Evolutionary conservation across 805 yeast species (phyloP).

Genomic region (Saturnispora saitoi): DNA sequence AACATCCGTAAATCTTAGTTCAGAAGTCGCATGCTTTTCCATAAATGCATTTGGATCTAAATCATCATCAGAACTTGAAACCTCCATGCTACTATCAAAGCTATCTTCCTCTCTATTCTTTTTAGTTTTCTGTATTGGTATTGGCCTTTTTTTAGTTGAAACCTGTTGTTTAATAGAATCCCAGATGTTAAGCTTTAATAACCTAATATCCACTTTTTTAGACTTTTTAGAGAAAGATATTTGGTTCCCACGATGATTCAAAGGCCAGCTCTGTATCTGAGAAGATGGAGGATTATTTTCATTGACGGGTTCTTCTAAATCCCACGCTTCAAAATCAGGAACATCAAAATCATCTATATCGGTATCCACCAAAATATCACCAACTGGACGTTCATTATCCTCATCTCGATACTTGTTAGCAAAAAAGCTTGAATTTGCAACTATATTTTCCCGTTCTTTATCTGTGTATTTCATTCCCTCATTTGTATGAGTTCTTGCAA

Average conservation of each 20-base stretch:
- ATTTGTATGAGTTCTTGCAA: conserved; percentile 2
- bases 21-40: conserved; percentile 6
- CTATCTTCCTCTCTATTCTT: background rate
- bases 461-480: background rate
- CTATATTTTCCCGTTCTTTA: conserved; percentile 26
- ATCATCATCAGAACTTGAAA: conserved; percentile 1
- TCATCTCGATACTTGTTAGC: conserved; percentile 37
- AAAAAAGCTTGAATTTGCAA: conserved; percentile 43
- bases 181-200: conserved; percentile 42
- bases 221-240: conserved; percentile 37
- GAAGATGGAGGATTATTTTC: background rate
- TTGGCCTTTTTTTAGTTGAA: conserved; percentile 21
- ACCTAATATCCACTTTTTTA: conserved; percentile 39
- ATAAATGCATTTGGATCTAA: background rate
- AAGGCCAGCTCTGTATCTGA: background rate
- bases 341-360: conserved; percentile 22
- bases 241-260: background rate
- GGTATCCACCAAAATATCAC: conserved; percentile 29
- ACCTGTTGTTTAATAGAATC: conserved; percentile 28
- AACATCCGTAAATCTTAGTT: conserved; percentile 27
- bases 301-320: conserved; percentile 1
- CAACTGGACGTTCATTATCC: conserved; percentile 13
- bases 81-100: background rate
- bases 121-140: conserved; percentile 13
- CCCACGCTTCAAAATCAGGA: conserved; percentile 10